These are phyloP conservation scores for Clarkia xantiana DNA, from an alignment of 345 rosid species.

Conservation along the genomic window DNA sequence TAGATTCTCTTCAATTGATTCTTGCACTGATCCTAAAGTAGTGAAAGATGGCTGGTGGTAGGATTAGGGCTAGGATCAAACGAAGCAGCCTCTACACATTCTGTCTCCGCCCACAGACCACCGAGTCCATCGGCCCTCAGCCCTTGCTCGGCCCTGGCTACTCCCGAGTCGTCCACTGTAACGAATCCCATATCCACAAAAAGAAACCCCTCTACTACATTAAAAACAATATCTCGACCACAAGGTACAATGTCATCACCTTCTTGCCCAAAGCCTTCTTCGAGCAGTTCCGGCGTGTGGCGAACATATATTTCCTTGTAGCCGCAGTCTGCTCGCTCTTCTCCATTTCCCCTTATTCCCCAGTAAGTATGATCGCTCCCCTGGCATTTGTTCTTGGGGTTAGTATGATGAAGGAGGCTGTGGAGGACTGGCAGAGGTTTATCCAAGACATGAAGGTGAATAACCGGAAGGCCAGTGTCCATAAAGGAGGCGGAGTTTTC, in stretches of 20 bases:
- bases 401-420: constrained; percentile 92
- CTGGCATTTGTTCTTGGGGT: constrained; percentile 87
- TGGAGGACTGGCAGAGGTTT: constrained; percentile 97
- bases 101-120: constrained; percentile 40
- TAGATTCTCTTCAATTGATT: neutral
- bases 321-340: constrained; percentile 79
- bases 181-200: constrained; percentile 64
- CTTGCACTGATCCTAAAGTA: constrained; percentile 2
- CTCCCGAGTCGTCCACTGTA: constrained; percentile 68
- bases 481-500: constrained; percentile 48
- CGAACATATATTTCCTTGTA: constrained; percentile 83
- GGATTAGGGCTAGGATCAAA: constrained; percentile 67
- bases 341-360: constrained; percentile 74
- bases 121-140: constrained; percentile 33
- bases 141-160: constrained; percentile 57
- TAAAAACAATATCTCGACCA: constrained; percentile 76
- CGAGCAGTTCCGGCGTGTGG: constrained; percentile 95
- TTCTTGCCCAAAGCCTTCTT: constrained; percentile 86
- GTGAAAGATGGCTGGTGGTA: constrained; percentile 62
- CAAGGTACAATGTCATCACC: constrained; percentile 61
- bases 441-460: constrained; percentile 90
- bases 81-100: constrained; percentile 76
- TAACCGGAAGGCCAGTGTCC: constrained; percentile 51
- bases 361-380: constrained; percentile 92
- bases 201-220: constrained; percentile 68